Base-by-base conservation (phyloP, 805 yeast genomes). In the Candida loeiensis region DNA sequence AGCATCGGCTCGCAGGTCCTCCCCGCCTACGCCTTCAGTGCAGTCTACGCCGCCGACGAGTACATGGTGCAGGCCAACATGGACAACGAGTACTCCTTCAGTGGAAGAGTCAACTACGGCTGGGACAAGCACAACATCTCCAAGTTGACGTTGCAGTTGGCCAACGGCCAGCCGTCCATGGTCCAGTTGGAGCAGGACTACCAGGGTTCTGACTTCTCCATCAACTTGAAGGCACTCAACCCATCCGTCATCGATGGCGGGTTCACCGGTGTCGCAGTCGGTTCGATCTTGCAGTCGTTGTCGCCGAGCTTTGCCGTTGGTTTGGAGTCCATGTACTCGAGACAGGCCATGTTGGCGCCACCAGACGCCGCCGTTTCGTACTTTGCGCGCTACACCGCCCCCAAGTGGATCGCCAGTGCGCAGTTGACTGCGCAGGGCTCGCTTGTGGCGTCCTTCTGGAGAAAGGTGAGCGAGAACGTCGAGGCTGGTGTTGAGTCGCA, bases 131-230 rank as follows among this genome's bases (percentile, higher is more conserved):
- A 73, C 56, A 79, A 82, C 64, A 70, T 83, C 55, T 77, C 95
- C 45, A 90, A 89, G 69, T 78, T 85, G 46, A 87, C 95, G 55
- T 73, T 89, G 63, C 98, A 91, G 73, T 72, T 89, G 51, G 86
- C 95, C 53, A 73, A 81, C 48, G 86, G 83, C 49, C 96, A 90
- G 71, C 96, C 93, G 49, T 73, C 93, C 43, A 88, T 91, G 95
- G 76, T 85, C 48, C 98, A 93, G 71, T 73, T 91, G 54, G 99
- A 93, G 74, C 97, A 93, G 64, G 99, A 93, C 66, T 83, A 79
- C 71, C 91, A 85, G 67, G 96, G 91, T 45, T 66, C 76, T 41
- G 99, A 93, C 63, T 89, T 80, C 61, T 82, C 95, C 37, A 64
- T 90, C 60, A 90, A 90, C 74, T 72, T 93, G 60, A 95, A 93